Conservation (phyloP, 139 green algal species). For the Asterochloris sp. region DNA sequence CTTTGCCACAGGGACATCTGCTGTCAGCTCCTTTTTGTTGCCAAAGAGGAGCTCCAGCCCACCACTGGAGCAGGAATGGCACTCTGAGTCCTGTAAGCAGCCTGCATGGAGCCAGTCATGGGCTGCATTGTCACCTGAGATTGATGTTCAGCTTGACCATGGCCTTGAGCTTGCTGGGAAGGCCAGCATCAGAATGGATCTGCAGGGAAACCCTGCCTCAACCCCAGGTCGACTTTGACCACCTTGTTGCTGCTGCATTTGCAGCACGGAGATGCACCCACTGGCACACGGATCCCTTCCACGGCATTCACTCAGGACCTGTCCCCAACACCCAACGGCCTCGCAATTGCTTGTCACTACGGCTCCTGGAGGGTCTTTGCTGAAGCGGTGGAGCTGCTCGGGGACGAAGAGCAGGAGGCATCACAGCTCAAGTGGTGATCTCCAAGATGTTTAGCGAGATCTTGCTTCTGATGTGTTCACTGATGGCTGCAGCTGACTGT, state of each 20-base stretch:
- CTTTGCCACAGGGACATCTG: constrained; percentile 44
- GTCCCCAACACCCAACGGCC: too few species aligned
- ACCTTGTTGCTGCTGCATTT: too few species aligned
- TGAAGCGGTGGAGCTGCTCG: too few species aligned
- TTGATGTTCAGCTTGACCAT: constrained; percentile 1
- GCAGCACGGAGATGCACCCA: too few species aligned
- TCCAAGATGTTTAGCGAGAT: background rate
- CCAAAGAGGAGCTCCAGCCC: constrained; percentile 82
- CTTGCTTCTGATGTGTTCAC: background rate
- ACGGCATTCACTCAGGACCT: too few species aligned
- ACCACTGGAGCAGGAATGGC: constrained; percentile 41
- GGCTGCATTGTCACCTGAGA: background rate
- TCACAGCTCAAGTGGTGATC: background rate
- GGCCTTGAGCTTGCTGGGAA: background rate
- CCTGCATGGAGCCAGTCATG: background rate
- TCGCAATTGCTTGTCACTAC: too few species aligned
- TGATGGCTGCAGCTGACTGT: background rate
- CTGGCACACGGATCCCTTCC: too few species aligned
- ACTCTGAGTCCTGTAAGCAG: background rate
- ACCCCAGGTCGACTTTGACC: too few species aligned
- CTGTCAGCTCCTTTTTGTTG: constrained; percentile 55
- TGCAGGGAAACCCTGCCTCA: too few species aligned
- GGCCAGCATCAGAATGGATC: too few species aligned
- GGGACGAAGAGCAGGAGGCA: background rate
- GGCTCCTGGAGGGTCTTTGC: too few species aligned